Evolutionary conservation across 345 rosid species (phyloP).

Genomic region (Arabidopsis thaliana): TAIR10.1 NC_003070.9:18210501-18211000

Average conservation of each 20-base stretch:
- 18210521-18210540: conserved; percentile 2
- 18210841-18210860: background rate
- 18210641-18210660: conserved; percentile 54
- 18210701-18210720: conserved; percentile 36
- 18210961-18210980: background rate
- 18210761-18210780: background rate
- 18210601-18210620: conserved; percentile 15
- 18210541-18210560: conserved; percentile 20
- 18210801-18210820: background rate
- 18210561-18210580: conserved; percentile 20
- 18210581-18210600: conserved; percentile 14
- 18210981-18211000: conserved; percentile 25
- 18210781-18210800: background rate
- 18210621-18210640: conserved; percentile 32
- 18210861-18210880: background rate
- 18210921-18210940: background rate
- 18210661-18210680: conserved; percentile 51
- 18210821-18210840: background rate
- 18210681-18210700: conserved; percentile 29
- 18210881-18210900: background rate
- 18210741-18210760: conserved; percentile 15
- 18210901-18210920: background rate
- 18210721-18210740: conserved; percentile 10
- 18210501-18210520: background rate
- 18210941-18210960: background rate